A percentile compares a stretch with the other conserved stretches of the same genome.
phyloP scores from a whole-genome alignment of 2,329 filamentous ascomycete genomes.

The Colletotrichum sp. region DNA sequence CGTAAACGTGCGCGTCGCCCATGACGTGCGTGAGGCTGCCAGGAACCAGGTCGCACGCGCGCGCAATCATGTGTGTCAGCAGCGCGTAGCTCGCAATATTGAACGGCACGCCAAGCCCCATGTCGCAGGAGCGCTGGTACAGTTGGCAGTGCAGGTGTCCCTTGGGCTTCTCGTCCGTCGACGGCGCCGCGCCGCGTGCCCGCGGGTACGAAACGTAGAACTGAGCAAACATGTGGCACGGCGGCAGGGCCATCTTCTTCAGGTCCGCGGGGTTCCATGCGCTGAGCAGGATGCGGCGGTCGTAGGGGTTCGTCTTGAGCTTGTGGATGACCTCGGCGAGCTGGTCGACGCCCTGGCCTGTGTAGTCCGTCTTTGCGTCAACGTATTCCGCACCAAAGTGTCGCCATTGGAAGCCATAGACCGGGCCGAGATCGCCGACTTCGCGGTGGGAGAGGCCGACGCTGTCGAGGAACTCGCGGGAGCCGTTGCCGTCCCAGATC shows the following conservation, averaged over 20 bases:
- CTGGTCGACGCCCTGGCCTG: slow-evolving; percentile 90
- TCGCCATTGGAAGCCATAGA: slow-evolving; percentile 99
- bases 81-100: slow-evolving; percentile 96
- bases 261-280: slow-evolving; percentile 95
- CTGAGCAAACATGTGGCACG: slow-evolving; percentile 97
- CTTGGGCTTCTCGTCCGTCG: slow-evolving; percentile 40
- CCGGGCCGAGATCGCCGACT: slow-evolving; percentile 89
- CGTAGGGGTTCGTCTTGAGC: slow-evolving; percentile 82
- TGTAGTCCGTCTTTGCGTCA: slow-evolving; percentile 81
- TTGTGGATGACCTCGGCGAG: slow-evolving; percentile 89
- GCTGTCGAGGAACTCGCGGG: slow-evolving; percentile 85
- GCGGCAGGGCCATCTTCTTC: slow-evolving; percentile 87
- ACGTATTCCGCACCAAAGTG: slow-evolving; percentile 94
- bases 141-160: slow-evolving; percentile 86
- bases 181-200: slow-evolving; percentile 28
- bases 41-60: slow-evolving; percentile 82
- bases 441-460: slow-evolving; percentile 82
- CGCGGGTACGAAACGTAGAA: slow-evolving; percentile 85
- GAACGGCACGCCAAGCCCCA: slow-evolving; percentile 96
- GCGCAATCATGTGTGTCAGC: slow-evolving; percentile 92
- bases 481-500: slow-evolving; percentile 98
- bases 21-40: slow-evolving; percentile 93
- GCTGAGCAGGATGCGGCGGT: slow-evolving; percentile 85
- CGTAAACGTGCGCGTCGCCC: slow-evolving; percentile 97
- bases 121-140: slow-evolving; percentile 95